phyloP scores from a whole-genome alignment of 495 filamentous ascomycete species.

The Hypoxylon rickii region DNA sequence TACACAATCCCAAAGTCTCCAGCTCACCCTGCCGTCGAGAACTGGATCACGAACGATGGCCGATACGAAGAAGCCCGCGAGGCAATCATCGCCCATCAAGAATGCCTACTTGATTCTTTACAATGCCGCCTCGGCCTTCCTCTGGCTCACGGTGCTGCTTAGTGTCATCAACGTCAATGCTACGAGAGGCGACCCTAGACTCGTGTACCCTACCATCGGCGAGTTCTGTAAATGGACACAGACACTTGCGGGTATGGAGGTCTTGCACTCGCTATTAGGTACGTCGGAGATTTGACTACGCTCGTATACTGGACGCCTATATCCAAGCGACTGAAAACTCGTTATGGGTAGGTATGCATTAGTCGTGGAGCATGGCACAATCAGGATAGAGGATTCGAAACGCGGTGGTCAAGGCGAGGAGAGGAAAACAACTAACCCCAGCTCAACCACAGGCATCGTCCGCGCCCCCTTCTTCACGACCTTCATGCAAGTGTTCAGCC shows the following conservation, averaged over 20 bases:
- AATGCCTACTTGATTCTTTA: slow-evolving; percentile 78
- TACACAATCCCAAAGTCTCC: background rate
- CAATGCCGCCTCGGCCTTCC: slow-evolving; percentile 73
- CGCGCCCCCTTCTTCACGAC: slow-evolving; percentile 85
- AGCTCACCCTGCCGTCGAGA: background rate
- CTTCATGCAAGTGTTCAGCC: slow-evolving; percentile 81
- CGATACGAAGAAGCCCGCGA: slow-evolving; percentile 29
- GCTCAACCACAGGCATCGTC: slow-evolving; percentile 64
- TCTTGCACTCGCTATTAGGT: slow-evolving; percentile 77
- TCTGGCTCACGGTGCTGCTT: slow-evolving; percentile 75
- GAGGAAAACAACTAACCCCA: slow-evolving; percentile 4
- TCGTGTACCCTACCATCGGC: slow-evolving; percentile 57
- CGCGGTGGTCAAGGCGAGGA: no score
- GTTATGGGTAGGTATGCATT: no score
- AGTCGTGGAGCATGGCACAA: no score
- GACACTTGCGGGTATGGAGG: slow-evolving; percentile 79
- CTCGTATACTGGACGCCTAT: background rate
- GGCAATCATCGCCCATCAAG: slow-evolving; percentile 44
- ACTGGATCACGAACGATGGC: slow-evolving; percentile 21
- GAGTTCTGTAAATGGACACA: slow-evolving; percentile 78
- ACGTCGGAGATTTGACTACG: slow-evolving; percentile 8
- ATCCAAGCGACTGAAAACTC: no score
- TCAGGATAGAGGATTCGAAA: no score
- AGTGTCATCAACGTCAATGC: slow-evolving; percentile 51
- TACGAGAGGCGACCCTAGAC: slow-evolving; percentile 19